A percentile compares a stretch with the other conserved stretches of the same genome.
phyloP scores from a whole-genome alignment of 108 stramenopile genomes.

The Cyclostephanos tholiformis region DNA sequence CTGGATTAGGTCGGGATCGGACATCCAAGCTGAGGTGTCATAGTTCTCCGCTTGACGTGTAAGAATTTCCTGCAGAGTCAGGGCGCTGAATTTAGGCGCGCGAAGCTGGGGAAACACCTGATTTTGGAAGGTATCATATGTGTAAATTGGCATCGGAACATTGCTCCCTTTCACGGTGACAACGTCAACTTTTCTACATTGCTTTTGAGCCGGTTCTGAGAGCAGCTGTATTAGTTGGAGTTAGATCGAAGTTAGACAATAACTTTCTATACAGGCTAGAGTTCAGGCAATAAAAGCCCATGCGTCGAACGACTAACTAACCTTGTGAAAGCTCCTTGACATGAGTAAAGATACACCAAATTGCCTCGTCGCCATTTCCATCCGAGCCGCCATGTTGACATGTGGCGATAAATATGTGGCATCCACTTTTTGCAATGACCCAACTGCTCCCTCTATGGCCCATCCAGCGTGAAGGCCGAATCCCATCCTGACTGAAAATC shows the following conservation, averaged over 20 bases:
- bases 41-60: conserved; percentile 65
- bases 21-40: conserved; percentile 68
- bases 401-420: conserved; percentile 96
- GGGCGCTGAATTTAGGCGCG: conserved; percentile 71
- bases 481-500: conserved; percentile 62
- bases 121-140: conserved; percentile 70
- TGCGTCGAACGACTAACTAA: conserved; percentile 22
- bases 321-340: conserved; percentile 51
- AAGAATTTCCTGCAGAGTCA: conserved; percentile 51
- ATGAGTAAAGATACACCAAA: conserved; percentile 82
- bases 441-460: conserved; percentile 95
- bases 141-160: conserved; percentile 75
- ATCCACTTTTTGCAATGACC: conserved; percentile 91
- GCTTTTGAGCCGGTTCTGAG: conserved; percentile 57
- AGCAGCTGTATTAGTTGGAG: conserved; percentile 49
- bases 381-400: conserved; percentile 95
- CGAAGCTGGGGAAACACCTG: conserved; percentile 76
- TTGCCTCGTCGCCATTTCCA: conserved; percentile 89
- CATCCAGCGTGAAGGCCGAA: conserved; percentile 97
- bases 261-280: neutral
- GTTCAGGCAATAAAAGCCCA: neutral
- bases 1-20: conserved; percentile 79
- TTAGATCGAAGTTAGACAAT: neutral
- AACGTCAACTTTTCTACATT: conserved; percentile 76
- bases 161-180: conserved; percentile 88